These are phyloP conservation scores for Aureobasidium mangrovei DNA, from an alignment of 2,329 filamentous ascomycete genomes.

Conservation along the genomic window DNA sequence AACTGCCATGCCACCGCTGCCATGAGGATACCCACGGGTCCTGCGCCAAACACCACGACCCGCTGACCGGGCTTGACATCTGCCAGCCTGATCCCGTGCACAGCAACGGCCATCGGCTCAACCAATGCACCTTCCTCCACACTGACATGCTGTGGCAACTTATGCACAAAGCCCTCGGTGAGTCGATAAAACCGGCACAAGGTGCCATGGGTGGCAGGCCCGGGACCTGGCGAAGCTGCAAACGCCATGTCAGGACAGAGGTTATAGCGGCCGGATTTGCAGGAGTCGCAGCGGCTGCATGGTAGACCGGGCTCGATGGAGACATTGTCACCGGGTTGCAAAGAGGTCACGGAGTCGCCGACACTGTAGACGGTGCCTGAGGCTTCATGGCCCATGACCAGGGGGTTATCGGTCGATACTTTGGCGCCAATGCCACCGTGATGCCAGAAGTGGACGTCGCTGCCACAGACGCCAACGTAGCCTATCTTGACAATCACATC, in stretches of 20 bases:
- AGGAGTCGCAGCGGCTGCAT: conserved; percentile 54
- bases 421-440: conserved; percentile 49
- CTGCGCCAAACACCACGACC: conserved; percentile 42
- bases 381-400: conserved; percentile 63
- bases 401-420: conserved; percentile 23
- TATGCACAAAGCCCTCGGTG: conserved; percentile 41
- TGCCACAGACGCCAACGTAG: conserved; percentile 10
- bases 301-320: conserved; percentile 64
- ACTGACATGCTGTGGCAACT: conserved; percentile 36
- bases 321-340: conserved; percentile 59
- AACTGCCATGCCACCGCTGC: conserved; percentile 76
- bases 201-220: conserved; percentile 30
- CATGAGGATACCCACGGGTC: conserved; percentile 70
- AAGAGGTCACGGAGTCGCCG: conserved; percentile 47
- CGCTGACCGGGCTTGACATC: conserved; percentile 35
- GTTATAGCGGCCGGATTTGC: conserved; percentile 19
- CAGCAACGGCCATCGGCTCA: conserved; percentile 46
- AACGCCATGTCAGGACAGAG: conserved; percentile 19
- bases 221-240: conserved; percentile 16
- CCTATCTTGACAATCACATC: conserved; percentile 1
- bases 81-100: conserved; percentile 37
- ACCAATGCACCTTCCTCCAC: conserved; percentile 46
- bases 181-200: conserved; percentile 42
- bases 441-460: conserved; percentile 47
- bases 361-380: conserved; percentile 54